Evolutionary conservation across 176 grass and related monocot genomes (phyloP).

Genomic region (Oropetium thomaeum): DNA sequence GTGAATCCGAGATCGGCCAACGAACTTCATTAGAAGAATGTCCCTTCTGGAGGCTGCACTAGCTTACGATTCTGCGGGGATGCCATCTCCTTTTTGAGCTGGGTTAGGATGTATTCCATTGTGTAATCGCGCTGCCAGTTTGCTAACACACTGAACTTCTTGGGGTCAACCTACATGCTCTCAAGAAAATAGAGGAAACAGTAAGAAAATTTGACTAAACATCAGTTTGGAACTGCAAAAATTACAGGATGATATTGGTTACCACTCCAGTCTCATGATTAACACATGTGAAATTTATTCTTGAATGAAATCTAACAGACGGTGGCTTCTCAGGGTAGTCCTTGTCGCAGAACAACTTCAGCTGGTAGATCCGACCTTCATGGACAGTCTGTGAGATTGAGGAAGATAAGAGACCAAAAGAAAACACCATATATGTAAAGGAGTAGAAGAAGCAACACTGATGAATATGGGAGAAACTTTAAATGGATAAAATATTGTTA

Average conservation of each 20-base stretch:
- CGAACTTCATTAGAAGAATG: slow-evolving; percentile 48
- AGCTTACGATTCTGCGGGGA: slow-evolving; percentile 58
- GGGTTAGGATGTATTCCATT: slow-evolving; percentile 70
- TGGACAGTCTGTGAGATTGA: slow-evolving; percentile 55
- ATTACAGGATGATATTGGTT: background rate
- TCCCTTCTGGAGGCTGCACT: slow-evolving; percentile 71
- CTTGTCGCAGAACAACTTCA: slow-evolving; percentile 85
- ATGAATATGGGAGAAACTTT: background rate
- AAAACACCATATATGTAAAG: background rate
- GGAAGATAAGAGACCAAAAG: background rate
- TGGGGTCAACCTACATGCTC: slow-evolving; percentile 65
- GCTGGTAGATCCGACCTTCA: slow-evolving; percentile 77
- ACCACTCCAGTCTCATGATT: slow-evolving; percentile 66
- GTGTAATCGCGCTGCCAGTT: slow-evolving; percentile 72
- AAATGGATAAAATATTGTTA: background rate
- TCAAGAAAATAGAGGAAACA: background rate
- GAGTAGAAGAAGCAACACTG: background rate
- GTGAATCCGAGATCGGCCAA: background rate
- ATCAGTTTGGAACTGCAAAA: background rate
- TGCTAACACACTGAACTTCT: slow-evolving; percentile 56
- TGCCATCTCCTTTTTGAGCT: slow-evolving; percentile 80
- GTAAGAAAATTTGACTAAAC: background rate
- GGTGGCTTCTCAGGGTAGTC: slow-evolving; percentile 83
- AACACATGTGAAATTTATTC: slow-evolving; percentile 71
- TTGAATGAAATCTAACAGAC: slow-evolving; percentile 66